These are phyloP conservation scores for Fusarium coffeatum DNA, from an alignment of 2,329 filamentous ascomycete species.

Conservation along the genomic window DNA sequence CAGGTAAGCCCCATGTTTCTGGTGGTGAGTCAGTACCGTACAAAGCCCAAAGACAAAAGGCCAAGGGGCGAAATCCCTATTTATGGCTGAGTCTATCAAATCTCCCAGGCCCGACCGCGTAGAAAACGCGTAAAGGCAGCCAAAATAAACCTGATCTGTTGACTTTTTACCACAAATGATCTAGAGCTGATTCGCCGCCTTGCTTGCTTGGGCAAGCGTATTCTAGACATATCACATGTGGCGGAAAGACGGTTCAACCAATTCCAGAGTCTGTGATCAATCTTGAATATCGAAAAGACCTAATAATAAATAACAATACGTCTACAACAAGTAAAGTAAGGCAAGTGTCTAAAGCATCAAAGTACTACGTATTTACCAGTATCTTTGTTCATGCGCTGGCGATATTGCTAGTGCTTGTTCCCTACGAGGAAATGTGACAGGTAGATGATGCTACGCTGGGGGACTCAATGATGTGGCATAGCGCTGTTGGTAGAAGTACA, in stretches of 20 bases:
- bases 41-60: slow-evolving; percentile 7
- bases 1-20: slow-evolving; percentile 1
- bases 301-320: background rate
- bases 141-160: slow-evolving; percentile 26
- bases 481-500: slow-evolving; percentile 35
- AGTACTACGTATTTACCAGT: background rate
- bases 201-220: slow-evolving; percentile 23
- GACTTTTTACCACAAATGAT: slow-evolving; percentile 32
- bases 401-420: slow-evolving; percentile 6
- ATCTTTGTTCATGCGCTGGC: slow-evolving; percentile 27
- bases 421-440: slow-evolving; percentile 22
- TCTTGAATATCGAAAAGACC: background rate
- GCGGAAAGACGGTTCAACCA: slow-evolving; percentile 34
- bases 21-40: background rate
- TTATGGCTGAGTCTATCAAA: slow-evolving; percentile 28
- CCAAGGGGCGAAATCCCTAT: slow-evolving; percentile 1
- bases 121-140: slow-evolving; percentile 24
- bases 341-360: background rate
- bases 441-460: slow-evolving; percentile 25
- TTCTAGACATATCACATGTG: slow-evolving; percentile 7
- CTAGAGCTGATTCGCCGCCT: slow-evolving; percentile 26
- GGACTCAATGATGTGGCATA: slow-evolving; percentile 42
- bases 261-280: slow-evolving; percentile 22
- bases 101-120: slow-evolving; percentile 31
- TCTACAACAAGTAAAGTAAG: slow-evolving; percentile 11